phyloP scores from a whole-genome alignment of 768 basidiomycete genomes.

The Rhodotorula toruloides region DNA sequence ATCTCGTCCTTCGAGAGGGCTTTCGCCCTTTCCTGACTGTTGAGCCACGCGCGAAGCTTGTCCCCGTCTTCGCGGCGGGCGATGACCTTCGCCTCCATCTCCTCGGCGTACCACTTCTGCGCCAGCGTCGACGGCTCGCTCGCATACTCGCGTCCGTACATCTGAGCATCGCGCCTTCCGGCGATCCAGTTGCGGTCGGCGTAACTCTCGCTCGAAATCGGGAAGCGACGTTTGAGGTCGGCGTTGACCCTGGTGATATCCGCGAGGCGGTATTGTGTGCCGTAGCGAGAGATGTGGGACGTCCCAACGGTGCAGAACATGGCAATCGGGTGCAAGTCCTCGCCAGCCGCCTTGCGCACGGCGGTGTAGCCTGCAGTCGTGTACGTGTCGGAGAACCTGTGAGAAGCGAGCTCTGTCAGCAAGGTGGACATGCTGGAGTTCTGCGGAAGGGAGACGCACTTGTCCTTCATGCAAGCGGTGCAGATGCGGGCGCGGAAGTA shows the following conservation, averaged over 20 bases:
- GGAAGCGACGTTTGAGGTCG: background rate
- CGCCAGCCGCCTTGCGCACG: background rate
- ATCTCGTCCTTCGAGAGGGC: background rate
- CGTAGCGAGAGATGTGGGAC: background rate
- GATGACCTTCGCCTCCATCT: too few species aligned
- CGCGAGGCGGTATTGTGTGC: background rate
- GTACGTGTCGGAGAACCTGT: background rate
- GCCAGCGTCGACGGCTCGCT: too few species aligned
- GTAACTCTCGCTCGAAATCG: background rate
- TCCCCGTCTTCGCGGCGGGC: background rate
- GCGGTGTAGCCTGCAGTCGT: background rate
- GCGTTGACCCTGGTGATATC: background rate
- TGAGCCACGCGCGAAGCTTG: background rate
- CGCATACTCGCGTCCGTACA: too few species aligned
- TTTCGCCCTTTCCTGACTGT: background rate
- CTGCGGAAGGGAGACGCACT: background rate
- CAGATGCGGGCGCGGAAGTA: slow-evolving; percentile 18
- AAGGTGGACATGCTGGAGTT: too few species aligned
- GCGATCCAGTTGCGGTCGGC: background rate
- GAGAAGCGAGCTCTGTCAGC: background rate
- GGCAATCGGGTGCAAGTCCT: background rate
- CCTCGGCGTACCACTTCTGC: too few species aligned
- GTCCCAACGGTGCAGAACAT: background rate
- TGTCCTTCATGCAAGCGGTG: slow-evolving; percentile 1
- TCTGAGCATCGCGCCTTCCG: too few species aligned